These are phyloP conservation scores for Yamadazyma dushanensis DNA, from an alignment of 1,139 yeast species.

Conservation along the genomic window DNA sequence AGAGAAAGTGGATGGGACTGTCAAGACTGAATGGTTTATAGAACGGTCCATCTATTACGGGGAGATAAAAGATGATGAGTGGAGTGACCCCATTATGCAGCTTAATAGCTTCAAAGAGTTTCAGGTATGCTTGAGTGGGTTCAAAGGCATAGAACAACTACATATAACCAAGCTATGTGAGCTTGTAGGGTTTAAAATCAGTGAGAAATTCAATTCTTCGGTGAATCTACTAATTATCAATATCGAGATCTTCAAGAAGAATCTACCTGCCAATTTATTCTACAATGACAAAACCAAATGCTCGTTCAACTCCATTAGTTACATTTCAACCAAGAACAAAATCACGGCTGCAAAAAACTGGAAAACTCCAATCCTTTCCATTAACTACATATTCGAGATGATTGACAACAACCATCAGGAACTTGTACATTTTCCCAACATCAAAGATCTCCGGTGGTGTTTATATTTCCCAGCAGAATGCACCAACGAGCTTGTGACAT, in stretches of 20 bases:
- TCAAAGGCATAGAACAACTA: constrained; percentile 75
- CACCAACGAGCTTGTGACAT: constrained; percentile 2
- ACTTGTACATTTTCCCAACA: constrained; percentile 28
- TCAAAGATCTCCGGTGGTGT: constrained; percentile 51
- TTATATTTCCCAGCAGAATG: constrained; percentile 25
- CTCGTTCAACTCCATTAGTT: constrained; percentile 38
- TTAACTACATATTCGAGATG: constrained; percentile 53
- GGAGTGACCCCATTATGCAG: constrained; percentile 63
- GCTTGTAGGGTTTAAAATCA: constrained; percentile 50
- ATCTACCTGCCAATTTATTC: constrained; percentile 20
- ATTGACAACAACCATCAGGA: constrained; percentile 21
- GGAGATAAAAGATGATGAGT: constrained; percentile 55
- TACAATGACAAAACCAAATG: constrained; percentile 35
- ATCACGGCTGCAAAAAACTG: constrained; percentile 57
- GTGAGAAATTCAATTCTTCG: constrained; percentile 51
- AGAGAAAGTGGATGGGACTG: not conserved
- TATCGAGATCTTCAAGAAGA: constrained; percentile 46
- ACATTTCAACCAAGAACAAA: constrained; percentile 51
- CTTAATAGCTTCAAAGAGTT: constrained; percentile 33
- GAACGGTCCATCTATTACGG: constrained; percentile 75
- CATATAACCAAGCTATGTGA: constrained; percentile 68
- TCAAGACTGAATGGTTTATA: constrained; percentile 81
- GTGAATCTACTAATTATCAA: constrained; percentile 68
- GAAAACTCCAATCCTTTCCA: constrained; percentile 56
- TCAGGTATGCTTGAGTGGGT: constrained; percentile 69